Evolutionary conservation across 1,284 basidiomycete species (phyloP).

Genomic region (Sanghuangporus baumii): DNA sequence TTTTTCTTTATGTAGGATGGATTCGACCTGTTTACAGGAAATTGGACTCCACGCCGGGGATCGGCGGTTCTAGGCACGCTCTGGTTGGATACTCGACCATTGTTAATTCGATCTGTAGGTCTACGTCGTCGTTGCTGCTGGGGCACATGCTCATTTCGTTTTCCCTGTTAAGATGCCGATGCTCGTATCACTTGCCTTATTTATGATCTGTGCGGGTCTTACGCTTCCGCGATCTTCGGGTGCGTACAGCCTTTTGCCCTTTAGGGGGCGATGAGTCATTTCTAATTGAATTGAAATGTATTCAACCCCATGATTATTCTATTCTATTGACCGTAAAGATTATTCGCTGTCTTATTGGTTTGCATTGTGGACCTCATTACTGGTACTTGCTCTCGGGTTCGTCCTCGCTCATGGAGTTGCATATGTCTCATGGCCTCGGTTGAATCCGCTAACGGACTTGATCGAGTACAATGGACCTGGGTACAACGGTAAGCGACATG

Average conservation of each 20-base stretch:
- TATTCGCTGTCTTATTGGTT: slow-evolving; percentile 81
- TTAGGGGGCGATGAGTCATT: not conserved
- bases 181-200: slow-evolving; percentile 72
- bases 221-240: slow-evolving; percentile 81
- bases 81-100: slow-evolving; percentile 72
- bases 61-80: slow-evolving; percentile 61
- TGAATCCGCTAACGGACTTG: slow-evolving; percentile 79
- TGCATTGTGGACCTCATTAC: slow-evolving; percentile 68
- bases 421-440: slow-evolving; percentile 93
- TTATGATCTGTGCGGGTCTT: slow-evolving; percentile 82
- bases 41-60: slow-evolving; percentile 77
- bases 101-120: slow-evolving; percentile 78
- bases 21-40: slow-evolving; percentile 91
- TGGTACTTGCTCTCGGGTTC: slow-evolving; percentile 56
- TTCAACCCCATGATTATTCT: slow-evolving; percentile 19
- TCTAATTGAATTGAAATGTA: no score
- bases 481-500: slow-evolving; percentile 71
- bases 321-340: slow-evolving; percentile 40
- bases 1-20: slow-evolving; percentile 58
- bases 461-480: slow-evolving; percentile 88
- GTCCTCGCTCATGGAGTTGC: slow-evolving; percentile 77
- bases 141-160: not conserved
- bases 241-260: slow-evolving; percentile 34
- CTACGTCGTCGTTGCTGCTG: not conserved
- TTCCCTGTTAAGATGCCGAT: slow-evolving; percentile 70